Conservation (phyloP, 2,329 filamentous ascomycete genomes). For the Colletotrichum lupini region DNA sequence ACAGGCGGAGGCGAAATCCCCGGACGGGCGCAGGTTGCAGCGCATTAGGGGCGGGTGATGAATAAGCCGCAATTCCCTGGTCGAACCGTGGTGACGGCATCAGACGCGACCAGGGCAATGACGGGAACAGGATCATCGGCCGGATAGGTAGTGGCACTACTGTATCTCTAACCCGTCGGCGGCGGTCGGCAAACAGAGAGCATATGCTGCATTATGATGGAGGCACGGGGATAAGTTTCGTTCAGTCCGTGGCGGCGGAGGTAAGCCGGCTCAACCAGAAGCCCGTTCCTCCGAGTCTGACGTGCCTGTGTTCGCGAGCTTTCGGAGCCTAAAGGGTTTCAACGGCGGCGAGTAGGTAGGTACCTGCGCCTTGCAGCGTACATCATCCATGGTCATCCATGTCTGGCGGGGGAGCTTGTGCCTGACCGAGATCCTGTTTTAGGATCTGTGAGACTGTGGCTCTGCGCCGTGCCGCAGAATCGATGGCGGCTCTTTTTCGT, state of each 20-base stretch:
- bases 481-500: slow-evolving; percentile 34
- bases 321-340: neutral
- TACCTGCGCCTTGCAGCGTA: neutral
- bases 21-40: slow-evolving; percentile 19
- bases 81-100: neutral
- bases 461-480: slow-evolving; percentile 17
- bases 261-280: slow-evolving; percentile 29
- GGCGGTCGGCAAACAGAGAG: neutral
- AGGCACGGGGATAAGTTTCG: slow-evolving; percentile 14
- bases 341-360: neutral
- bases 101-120: neutral
- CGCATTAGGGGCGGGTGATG: slow-evolving; percentile 21
- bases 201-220: neutral
- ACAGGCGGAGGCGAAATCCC: slow-evolving; percentile 19
- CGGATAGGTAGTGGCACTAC: slow-evolving; percentile 10
- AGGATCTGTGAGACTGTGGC: neutral
- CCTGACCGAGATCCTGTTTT: slow-evolving; percentile 23
- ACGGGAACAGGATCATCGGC: neutral
- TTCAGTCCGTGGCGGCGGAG: slow-evolving; percentile 7
- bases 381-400: slow-evolving; percentile 17
- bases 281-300: slow-evolving; percentile 21
- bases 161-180: neutral
- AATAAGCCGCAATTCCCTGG: slow-evolving; percentile 4
- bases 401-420: neutral
- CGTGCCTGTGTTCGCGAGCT: neutral